Evolutionary conservation across 768 basidiomycete species (phyloP), one percentile per base, ranked within the genome.

Genomic region (Termitomyces sp.): DNA sequence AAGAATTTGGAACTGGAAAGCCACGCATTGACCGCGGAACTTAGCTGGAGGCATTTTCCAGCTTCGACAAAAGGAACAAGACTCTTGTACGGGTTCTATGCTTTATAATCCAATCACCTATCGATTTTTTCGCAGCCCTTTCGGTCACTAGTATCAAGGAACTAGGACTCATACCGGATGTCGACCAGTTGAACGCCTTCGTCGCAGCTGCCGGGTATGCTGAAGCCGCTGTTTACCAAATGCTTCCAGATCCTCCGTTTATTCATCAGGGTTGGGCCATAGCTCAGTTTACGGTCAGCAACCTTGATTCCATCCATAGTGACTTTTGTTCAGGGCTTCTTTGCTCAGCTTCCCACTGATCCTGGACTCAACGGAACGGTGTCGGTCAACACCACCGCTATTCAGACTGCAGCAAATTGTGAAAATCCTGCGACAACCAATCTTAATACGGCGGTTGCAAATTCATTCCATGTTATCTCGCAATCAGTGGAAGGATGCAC

Each of bases 201-300:
- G 69, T 81, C 10, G 81, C 85, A 27, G 81, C 85, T 8, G 78
- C 83, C 8, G 86, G 86, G 60, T 80, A 76, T 59, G 74, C 76
- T 3, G 76, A 79, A 45, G 74, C 77, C 17, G 73, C 77, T 6
- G 74, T 74, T 4, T 66, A 76, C 37, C 73, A 80, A 59, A 62
- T 67, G 17, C 65, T 87, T 6, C 63, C 70, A 5, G 82, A 85
- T 55, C 87, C 87, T 1, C 80, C 84, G 8, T 88, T 86, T 61
- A 70, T 87, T 21, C 48, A 61, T 7, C 65, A 64, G 0, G 70
- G 65, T 0, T 88, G 85, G 85, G 74, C 85, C 7, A 76, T 77
- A 23, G 77, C 79, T 1, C 67, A 77, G 58, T 86, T 86, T 57
- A 58, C 66, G 27, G 86, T 83, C 57, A 42, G 73, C 57, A n/a